Conservation (phyloP, 257 asterid genomes). For the Nicotiana tabacum region DNA sequence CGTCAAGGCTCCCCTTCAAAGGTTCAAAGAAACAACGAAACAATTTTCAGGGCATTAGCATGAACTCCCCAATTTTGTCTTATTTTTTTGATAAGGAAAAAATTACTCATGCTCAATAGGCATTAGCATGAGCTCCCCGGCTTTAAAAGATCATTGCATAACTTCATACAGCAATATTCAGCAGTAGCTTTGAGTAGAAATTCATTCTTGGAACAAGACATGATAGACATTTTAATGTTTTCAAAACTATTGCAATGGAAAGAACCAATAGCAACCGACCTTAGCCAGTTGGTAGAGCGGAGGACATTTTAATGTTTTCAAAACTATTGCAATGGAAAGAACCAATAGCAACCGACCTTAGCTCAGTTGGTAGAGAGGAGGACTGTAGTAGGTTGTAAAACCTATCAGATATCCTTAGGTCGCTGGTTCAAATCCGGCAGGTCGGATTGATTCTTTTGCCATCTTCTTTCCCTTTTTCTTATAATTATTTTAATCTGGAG, state of each 20-base stretch:
- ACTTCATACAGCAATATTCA: background rate
- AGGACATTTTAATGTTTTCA: background rate
- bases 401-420: conserved; percentile 23
- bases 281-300: conserved; percentile 18
- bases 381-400: conserved; percentile 2
- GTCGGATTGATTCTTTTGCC: conserved; percentile 19
- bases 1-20: no score
- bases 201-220: background rate
- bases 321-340: background rate
- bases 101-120: background rate
- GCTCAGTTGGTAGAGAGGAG: conserved; percentile 19
- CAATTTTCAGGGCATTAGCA: background rate
- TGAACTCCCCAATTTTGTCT: background rate
- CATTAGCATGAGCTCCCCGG: background rate
- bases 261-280: conserved; percentile 10
- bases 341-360: background rate
- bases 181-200: background rate
- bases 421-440: conserved; percentile 52
- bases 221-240: background rate
- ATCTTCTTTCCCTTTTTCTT: background rate
- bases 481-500: background rate
- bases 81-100: no score
- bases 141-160: no score
- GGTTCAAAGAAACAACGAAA: no score
- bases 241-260: background rate